phyloP scores from a whole-genome alignment of 2,329 filamentous ascomycete genomes.

The Escovopsis weberi region DNA sequence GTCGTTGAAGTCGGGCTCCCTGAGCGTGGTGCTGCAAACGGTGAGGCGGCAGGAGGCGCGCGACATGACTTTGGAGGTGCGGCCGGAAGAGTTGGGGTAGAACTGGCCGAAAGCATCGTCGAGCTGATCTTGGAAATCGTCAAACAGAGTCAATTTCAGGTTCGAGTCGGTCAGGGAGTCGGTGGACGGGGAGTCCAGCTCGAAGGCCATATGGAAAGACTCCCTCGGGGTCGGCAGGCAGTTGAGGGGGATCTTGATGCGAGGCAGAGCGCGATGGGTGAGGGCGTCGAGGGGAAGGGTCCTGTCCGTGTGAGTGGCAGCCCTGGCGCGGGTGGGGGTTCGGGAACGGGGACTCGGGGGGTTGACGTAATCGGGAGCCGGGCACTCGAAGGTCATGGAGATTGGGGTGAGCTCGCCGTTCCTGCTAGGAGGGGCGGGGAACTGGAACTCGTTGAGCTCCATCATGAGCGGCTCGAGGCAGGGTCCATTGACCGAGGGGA shows the following conservation, averaged over 20 bases:
- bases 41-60: conserved; percentile 12
- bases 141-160: conserved; percentile 14
- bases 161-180: conserved; percentile 15
- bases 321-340: conserved; percentile 11
- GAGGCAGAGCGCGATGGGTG: conserved; percentile 8
- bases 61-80: conserved; percentile 17
- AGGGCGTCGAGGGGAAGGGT: conserved; percentile 18
- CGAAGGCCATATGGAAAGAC: conserved; percentile 17
- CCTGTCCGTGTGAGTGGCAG: conserved; percentile 14
- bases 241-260: conserved; percentile 7
- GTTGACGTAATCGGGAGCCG: conserved; percentile 10
- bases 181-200: conserved; percentile 12
- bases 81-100: conserved; percentile 13
- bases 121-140: conserved; percentile 14
- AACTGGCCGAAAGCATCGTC: conserved; percentile 12
- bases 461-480: conserved; percentile 12
- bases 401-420: conserved; percentile 12
- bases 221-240: conserved; percentile 17
- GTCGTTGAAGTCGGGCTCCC: conserved; percentile 38
- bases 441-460: conserved; percentile 22
- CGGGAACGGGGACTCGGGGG: conserved; percentile 13
- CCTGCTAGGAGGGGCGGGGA: conserved; percentile 20
- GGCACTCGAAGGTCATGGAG: conserved; percentile 10
- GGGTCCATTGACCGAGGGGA: conserved; percentile 13
- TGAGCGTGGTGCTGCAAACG: conserved; percentile 23